Evolutionary conservation across 768 basidiomycete genomes (phyloP).

Genomic region (Pulveroboletus frians): DNA sequence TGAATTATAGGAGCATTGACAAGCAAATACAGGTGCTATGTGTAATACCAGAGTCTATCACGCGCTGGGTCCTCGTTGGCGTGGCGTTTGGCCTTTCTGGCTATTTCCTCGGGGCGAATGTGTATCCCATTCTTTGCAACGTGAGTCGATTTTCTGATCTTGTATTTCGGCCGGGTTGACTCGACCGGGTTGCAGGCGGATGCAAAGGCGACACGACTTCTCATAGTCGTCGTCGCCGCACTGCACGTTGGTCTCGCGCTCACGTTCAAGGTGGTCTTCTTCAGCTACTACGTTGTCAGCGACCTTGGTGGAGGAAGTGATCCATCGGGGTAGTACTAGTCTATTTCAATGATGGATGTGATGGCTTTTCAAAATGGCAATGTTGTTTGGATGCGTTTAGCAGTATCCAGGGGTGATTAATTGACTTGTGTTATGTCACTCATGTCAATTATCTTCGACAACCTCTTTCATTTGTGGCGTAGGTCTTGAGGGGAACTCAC

Average conservation of each 20-base stretch:
- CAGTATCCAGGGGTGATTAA: too few relatives aligned
- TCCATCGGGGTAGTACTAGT: constrained; percentile 15
- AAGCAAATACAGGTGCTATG: constrained; percentile 62
- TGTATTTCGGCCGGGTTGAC: not conserved
- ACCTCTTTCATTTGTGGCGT: too few relatives aligned
- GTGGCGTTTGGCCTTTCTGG: constrained; percentile 76
- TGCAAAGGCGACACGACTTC: constrained; percentile 76
- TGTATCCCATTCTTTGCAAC: constrained; percentile 84
- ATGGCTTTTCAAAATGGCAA: not conserved
- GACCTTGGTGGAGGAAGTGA: constrained; percentile 32
- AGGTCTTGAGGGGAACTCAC: too few relatives aligned
- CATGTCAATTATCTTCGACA: too few relatives aligned
- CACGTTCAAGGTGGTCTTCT: constrained; percentile 72
- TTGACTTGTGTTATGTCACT: too few relatives aligned
- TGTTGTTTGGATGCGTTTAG: not conserved
- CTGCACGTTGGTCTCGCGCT: constrained; percentile 80
- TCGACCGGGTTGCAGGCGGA: constrained; percentile 53
- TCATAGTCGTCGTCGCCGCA: constrained; percentile 69
- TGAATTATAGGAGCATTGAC: not conserved
- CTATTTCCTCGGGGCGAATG: constrained; percentile 77
- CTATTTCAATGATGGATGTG: not conserved
- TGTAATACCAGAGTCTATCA: constrained; percentile 75
- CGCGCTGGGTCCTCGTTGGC: constrained; percentile 78
- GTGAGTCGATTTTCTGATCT: constrained; percentile 41
- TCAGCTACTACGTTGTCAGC: constrained; percentile 49